phyloP scores from a whole-genome alignment of 2,329 filamentous ascomycete genomes.

The Monosporascus sp. region DNA sequence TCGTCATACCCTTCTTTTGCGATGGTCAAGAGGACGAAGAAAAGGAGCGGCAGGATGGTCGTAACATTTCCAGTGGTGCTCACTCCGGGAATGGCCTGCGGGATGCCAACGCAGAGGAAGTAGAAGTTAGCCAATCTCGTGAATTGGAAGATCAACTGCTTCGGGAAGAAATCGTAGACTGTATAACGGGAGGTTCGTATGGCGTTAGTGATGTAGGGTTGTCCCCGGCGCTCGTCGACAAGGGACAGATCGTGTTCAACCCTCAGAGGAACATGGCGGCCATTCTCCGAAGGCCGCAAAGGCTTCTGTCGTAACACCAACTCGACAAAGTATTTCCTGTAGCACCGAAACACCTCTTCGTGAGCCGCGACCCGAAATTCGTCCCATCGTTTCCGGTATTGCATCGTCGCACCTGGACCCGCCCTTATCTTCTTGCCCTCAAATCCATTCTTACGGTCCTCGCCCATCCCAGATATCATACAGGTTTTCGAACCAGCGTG shows the following conservation, averaged over 20 bases:
- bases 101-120: slow-evolving; percentile 76
- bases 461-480: slow-evolving; percentile 19
- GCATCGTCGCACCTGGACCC: slow-evolving; percentile 5
- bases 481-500: slow-evolving; percentile 9
- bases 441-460: slow-evolving; percentile 10
- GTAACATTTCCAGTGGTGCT: slow-evolving; percentile 73
- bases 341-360: slow-evolving; percentile 19
- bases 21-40: slow-evolving; percentile 76
- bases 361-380: slow-evolving; percentile 10
- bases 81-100: slow-evolving; percentile 74
- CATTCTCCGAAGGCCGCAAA: slow-evolving; percentile 67
- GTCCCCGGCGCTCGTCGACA: slow-evolving; percentile 44
- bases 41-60: slow-evolving; percentile 65
- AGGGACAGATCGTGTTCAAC: slow-evolving; percentile 34
- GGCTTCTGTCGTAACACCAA: slow-evolving; percentile 59
- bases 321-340: slow-evolving; percentile 37
- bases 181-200: slow-evolving; percentile 83
- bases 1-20: slow-evolving; percentile 86
- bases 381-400: slow-evolving; percentile 12
- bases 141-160: slow-evolving; percentile 80
- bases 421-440: slow-evolving; percentile 10
- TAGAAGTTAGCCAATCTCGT: slow-evolving; percentile 83
- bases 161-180: slow-evolving; percentile 76
- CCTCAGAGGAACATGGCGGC: slow-evolving; percentile 43
- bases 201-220: slow-evolving; percentile 49